Evolutionary conservation across 306 rosid genomes (phyloP).

Genomic region (Benincasa hispida): DNA sequence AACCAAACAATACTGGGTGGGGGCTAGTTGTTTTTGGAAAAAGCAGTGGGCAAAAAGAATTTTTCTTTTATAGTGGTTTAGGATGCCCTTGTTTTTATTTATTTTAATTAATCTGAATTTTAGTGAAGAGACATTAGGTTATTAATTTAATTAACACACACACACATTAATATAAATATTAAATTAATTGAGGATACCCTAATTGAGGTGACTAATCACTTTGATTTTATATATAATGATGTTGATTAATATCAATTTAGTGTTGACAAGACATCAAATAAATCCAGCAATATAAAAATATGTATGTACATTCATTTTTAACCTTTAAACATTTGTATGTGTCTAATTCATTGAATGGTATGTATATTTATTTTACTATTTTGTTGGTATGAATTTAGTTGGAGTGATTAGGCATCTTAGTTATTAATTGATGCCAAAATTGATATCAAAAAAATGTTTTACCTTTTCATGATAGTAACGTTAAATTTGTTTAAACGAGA

Average conservation of each 20-base stretch:
- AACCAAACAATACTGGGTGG: constrained; percentile 3
- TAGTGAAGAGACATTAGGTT: background rate
- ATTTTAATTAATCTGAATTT: constrained; percentile 1
- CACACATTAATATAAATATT: background rate
- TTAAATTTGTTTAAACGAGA: too few species aligned
- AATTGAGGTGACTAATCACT: constrained; percentile 3
- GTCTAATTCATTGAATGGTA: too few species aligned
- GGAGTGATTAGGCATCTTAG: background rate
- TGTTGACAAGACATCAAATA: background rate
- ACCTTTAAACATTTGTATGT: too few species aligned
- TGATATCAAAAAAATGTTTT: too few species aligned
- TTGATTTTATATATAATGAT: background rate
- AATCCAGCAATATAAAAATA: too few species aligned
- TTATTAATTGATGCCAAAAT: too few species aligned
- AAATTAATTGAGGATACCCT: background rate
- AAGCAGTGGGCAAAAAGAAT: constrained; percentile 9
- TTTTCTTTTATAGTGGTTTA: constrained; percentile 6
- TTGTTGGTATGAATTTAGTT: background rate
- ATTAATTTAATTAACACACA: background rate
- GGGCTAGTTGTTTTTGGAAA: background rate
- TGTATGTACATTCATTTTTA: too few species aligned
- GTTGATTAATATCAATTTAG: background rate
- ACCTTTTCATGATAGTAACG: too few species aligned
- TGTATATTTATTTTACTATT: background rate
- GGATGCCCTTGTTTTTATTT: background rate